Conservation (phyloP, 495 filamentous ascomycete genomes). For the Immersiella caudata region DNA sequence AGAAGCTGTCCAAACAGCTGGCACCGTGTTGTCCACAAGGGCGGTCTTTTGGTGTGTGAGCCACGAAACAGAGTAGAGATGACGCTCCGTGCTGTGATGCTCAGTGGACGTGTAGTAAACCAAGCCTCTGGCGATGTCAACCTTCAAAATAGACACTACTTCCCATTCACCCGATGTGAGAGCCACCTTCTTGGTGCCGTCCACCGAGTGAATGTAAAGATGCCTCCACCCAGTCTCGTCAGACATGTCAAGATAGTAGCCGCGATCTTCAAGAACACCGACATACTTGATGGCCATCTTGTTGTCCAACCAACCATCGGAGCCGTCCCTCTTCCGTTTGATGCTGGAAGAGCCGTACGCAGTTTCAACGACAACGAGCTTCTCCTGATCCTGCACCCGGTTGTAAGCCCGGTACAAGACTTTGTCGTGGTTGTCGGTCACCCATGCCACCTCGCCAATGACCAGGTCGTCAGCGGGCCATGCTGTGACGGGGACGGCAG, state of each 20-base stretch:
- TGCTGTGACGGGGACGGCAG: conserved; percentile 43
- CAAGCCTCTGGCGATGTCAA: conserved; percentile 51
- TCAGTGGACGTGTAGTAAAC: conserved; percentile 61
- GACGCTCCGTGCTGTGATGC: conserved; percentile 56
- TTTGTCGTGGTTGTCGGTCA: conserved; percentile 53
- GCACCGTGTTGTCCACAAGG: conserved; percentile 52
- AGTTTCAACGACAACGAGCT: conserved; percentile 54
- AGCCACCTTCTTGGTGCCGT: conserved; percentile 46
- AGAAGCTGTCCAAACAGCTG: conserved; percentile 56
- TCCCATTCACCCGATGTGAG: conserved; percentile 61
- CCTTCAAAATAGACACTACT: conserved; percentile 51
- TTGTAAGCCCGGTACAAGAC: conserved; percentile 60
- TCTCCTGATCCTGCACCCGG: conserved; percentile 59
- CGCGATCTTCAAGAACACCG: conserved; percentile 32
- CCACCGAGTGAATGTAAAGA: conserved; percentile 57
- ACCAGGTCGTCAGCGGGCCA: conserved; percentile 55
- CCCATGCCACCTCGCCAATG: conserved; percentile 61
- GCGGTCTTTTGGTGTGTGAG: conserved; percentile 48
- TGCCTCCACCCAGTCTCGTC: conserved; percentile 60
- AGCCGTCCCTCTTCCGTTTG: conserved; percentile 55
- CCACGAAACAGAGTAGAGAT: conserved; percentile 57
- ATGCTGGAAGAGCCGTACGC: conserved; percentile 38
- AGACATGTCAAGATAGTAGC: conserved; percentile 59
- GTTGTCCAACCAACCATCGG: conserved; percentile 62
- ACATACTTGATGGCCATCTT: conserved; percentile 53